Evolutionary conservation across 2,329 filamentous ascomycete species (phyloP), one percentile per base, ranked within the genome.

Genomic region (Cercospora nicotianae): DNA sequence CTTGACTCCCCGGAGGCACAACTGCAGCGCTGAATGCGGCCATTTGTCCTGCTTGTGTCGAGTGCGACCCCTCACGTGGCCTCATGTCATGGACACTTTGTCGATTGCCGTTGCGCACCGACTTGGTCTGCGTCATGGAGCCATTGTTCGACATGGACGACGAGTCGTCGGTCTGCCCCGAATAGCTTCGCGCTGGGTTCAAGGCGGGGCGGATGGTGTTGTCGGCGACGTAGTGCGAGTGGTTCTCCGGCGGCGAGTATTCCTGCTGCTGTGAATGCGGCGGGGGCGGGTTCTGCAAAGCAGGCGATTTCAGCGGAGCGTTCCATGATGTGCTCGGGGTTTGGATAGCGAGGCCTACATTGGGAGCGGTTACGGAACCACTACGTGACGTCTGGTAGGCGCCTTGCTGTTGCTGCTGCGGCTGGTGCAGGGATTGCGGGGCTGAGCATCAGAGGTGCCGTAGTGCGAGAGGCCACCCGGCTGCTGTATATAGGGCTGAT

Each of bases 1-100:
- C 80, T 75, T 83, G 81, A 63, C 81, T 79, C 69, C 77, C 76
- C 75, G 79, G 76, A 69, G 81, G 81, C 31, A 82, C 80, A 65
- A 82, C 79, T 69, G 82, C 81, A 73, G 81, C 77, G 67, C 79
- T 80, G 76, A 82, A 84, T 57, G 80, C 78, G 68, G 80, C 75
- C 66, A 81, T 65, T 63, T 68, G 71, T 60, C 63, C 70, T 58
- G 55, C 70, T 58, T 66, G 68, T 33, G 66, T 65, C 3, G 70
- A 67, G 59, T 70, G 66, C 8, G 74, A 73, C 28, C 67, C 72
- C 60, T 77, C 75, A 31, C 76, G 72, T 39, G 74, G 66, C 36
- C 62, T 66, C 65, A 75, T 51, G 20, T 75, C 75, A 63, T 79
- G 77, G 28, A 79, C 70, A 64, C 77, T 78, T 68, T 78, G 77